Conservation (phyloP, 768 basidiomycete genomes). For the Trametes meyenii region DNA sequence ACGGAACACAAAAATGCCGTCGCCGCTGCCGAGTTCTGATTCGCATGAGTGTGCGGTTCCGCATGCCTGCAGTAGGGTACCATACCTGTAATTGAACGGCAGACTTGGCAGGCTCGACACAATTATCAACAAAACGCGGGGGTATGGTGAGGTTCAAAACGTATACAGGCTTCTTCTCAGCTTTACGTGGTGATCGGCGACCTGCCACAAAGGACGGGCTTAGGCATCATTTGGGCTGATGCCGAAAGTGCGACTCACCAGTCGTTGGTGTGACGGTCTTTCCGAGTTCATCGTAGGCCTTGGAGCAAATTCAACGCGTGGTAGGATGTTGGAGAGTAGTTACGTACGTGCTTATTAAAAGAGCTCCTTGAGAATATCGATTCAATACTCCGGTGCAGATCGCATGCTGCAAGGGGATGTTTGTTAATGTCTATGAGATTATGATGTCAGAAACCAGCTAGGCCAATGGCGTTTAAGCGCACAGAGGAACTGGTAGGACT, state of each 20-base stretch:
- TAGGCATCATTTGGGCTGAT: neutral
- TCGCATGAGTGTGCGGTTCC: neutral
- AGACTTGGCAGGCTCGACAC: slow-evolving; percentile 77
- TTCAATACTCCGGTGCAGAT: slow-evolving; percentile 73
- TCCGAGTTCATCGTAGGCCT: slow-evolving; percentile 74
- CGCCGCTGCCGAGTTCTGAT: slow-evolving; percentile 62
- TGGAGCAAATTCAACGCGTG: neutral
- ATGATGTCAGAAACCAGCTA: neutral
- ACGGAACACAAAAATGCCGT: slow-evolving; percentile 57
- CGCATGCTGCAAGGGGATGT: slow-evolving; percentile 65
- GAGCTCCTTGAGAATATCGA: slow-evolving; percentile 64
- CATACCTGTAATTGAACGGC: slow-evolving; percentile 68
- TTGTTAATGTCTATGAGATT: slow-evolving; percentile 69
- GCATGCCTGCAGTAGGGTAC: neutral
- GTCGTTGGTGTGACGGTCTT: slow-evolving; percentile 47
- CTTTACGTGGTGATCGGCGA: slow-evolving; percentile 77
- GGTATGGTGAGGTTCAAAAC: slow-evolving; percentile 78
- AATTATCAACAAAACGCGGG: slow-evolving; percentile 69
- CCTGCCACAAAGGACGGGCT: slow-evolving; percentile 41
- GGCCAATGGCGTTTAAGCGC: slow-evolving; percentile 32
- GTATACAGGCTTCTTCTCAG: slow-evolving; percentile 80
- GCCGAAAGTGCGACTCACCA: slow-evolving; percentile 38
- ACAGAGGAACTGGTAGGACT: slow-evolving; percentile 93
- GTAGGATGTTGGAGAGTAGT: neutral
- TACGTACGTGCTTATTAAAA: slow-evolving; percentile 71